Percentiles rank a stretch among this genome's conserved stretches.
phyloP scores from a whole-genome alignment of 1,284 basidiomycete genomes.

The Agroathelia rolfsii region DNA sequence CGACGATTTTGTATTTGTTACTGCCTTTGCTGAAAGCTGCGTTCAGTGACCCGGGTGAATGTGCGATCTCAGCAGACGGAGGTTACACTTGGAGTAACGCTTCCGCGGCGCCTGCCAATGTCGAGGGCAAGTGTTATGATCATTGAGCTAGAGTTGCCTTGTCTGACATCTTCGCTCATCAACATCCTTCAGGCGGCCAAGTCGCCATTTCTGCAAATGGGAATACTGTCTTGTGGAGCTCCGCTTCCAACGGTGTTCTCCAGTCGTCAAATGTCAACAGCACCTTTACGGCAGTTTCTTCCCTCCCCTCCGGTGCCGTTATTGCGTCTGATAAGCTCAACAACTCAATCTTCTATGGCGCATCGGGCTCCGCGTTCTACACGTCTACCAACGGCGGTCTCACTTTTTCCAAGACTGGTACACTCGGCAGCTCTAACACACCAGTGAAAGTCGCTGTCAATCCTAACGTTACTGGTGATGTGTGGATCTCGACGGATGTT shows the following conservation, averaged over 20 bases:
- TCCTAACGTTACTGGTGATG: slow-evolving; percentile 39
- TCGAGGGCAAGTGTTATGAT: too few species aligned
- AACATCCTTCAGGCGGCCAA: slow-evolving; percentile 35
- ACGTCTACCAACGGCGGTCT: slow-evolving; percentile 43
- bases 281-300: slow-evolving; percentile 38
- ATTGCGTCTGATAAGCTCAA: slow-evolving; percentile 55
- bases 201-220: slow-evolving; percentile 49
- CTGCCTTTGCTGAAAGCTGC: too few species aligned
- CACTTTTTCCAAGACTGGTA: slow-evolving; percentile 34
- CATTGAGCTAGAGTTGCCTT: too few species aligned
- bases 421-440: slow-evolving; percentile 37
- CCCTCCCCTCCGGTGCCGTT: slow-evolving; percentile 38
- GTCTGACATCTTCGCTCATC: too few species aligned
- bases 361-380: slow-evolving; percentile 44
- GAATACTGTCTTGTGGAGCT: slow-evolving; percentile 49
- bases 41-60: too few species aligned
- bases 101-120: slow-evolving; percentile 41
- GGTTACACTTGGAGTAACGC: too few species aligned
- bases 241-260: slow-evolving; percentile 34
- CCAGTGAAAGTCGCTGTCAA: slow-evolving; percentile 45
- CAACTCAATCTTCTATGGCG: slow-evolving; percentile 48
- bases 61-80: too few species aligned
- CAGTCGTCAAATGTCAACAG: slow-evolving; percentile 41
- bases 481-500: slow-evolving; percentile 53
- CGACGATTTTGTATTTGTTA: too few species aligned